Evolutionary conservation across 129 eudicot species (phyloP), one percentile per base, ranked within the genome.

Genomic region (Tanacetum coccineum): DNA sequence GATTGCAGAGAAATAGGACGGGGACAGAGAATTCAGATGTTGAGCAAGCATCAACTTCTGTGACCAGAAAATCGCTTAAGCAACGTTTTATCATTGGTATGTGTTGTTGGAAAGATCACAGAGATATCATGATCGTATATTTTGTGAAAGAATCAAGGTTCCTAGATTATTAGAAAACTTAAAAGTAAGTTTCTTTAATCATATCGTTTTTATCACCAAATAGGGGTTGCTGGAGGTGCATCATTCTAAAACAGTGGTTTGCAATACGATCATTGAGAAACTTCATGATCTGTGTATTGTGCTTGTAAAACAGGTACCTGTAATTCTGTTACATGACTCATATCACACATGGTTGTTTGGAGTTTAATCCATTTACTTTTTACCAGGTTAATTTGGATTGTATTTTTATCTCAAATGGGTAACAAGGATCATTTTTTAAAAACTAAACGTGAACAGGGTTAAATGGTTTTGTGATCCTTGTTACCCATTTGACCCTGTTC

Each of bases 191-290:
- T 12, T 45, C 4, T 64, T 4, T 2, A 61, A n/a, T 19, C 3
- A 10, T 42, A 13, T 44, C 1, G 3, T 64, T 46, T 52, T 15
- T 55, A 59, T 58, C 25, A 25, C 17, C 45, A 44, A 69, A 70
- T 84, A 90, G 97, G 97, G 60, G 95, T 90, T 48, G 84, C 95
- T 30, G 97, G 97, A 74, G 97, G 97, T 65, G 92, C 97, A 12
- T 91, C 97, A 64, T 84, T 95, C 15, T 95, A 90, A 90, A 74
- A 84, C 95, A 20, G 78, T 93, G 10, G 97, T 90, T 53, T 87
- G 97, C 65, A 92, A 90, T 83, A 67, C 87, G 92, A 90, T 90
- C 68, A 79, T 90, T 65, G 87, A 87, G 82, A 95, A 90, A 88
- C 97, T 90, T 66, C 92, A 74, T 78, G 97, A 90, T 85, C 97